A percentile compares a stretch with the other conserved stretches of the same genome.
Conservation (phyloP, 2,329 filamentous ascomycete genomes). For the Scedosporium dehoogii region DNA sequence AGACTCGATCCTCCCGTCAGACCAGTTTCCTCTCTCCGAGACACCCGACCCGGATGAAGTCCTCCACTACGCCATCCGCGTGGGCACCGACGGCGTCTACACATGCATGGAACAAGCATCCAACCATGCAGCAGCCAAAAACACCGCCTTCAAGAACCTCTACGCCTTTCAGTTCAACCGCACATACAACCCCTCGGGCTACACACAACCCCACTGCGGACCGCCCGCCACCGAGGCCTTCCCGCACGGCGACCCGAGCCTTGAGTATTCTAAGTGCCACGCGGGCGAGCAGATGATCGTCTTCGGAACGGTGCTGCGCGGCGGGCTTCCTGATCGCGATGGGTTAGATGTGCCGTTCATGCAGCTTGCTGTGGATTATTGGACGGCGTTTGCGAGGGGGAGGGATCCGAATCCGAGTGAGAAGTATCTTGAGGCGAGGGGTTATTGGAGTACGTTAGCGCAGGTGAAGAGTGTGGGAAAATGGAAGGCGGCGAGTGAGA, state of each 20-base stretch:
- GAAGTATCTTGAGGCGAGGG: constrained; percentile 20
- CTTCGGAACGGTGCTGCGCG: constrained; percentile 23
- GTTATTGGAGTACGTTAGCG: constrained; percentile 17
- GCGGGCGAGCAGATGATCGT: constrained; percentile 27
- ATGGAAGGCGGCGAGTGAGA: constrained; percentile 16
- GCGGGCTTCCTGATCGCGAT: constrained; percentile 23
- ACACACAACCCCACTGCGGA: constrained; percentile 19
- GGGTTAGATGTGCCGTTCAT: constrained; percentile 23
- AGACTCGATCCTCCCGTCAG: constrained; percentile 11
- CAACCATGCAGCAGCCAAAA: constrained; percentile 20
- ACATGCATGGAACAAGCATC: constrained; percentile 24
- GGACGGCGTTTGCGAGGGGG: constrained; percentile 21
- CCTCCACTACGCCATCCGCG: constrained; percentile 22
- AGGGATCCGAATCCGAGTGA: constrained; percentile 21
- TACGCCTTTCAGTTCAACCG: constrained; percentile 30
- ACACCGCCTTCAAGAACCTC: constrained; percentile 18
- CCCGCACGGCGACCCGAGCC: constrained; percentile 23
- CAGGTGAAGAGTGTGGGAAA: constrained; percentile 16
- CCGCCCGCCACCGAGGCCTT: constrained; percentile 16
- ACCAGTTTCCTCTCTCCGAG: constrained; percentile 10
- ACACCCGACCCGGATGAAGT: constrained; percentile 11
- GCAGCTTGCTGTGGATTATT: constrained; percentile 23
- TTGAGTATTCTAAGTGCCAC: constrained; percentile 31
- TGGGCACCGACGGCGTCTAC: constrained; percentile 17
- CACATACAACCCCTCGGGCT: constrained; percentile 23